Evolutionary conservation across 2,329 filamentous ascomycete species (phyloP).

Genomic region (Alternaria brassicicola): DNA sequence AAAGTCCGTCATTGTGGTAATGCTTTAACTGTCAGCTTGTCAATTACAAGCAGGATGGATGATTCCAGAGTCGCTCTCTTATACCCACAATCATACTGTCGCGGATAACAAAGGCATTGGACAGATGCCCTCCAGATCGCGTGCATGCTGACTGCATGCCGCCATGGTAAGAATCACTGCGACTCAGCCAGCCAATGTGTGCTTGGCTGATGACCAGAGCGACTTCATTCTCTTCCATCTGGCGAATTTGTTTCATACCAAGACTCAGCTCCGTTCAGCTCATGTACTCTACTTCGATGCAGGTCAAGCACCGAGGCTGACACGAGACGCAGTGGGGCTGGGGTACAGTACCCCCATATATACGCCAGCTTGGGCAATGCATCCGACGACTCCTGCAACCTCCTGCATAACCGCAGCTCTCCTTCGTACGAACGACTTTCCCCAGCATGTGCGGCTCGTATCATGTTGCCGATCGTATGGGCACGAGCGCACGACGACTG

Average conservation of each 20-base stretch:
- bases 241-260: background rate
- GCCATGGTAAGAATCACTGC: background rate
- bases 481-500: background rate
- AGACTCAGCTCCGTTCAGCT: background rate
- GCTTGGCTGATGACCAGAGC: background rate
- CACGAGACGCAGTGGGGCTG: background rate
- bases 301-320: background rate
- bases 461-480: background rate
- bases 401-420: background rate
- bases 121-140: background rate
- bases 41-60: background rate
- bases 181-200: background rate
- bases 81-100: background rate
- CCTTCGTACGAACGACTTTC: background rate
- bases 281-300: background rate
- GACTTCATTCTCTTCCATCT: background rate
- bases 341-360: background rate
- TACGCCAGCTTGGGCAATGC: background rate
- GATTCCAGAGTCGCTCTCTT: background rate
- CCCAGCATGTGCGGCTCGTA: background rate
- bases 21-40: background rate
- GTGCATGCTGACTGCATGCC: background rate
- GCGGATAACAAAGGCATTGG: background rate
- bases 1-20: background rate
- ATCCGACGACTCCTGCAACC: background rate